Evolutionary conservation across 176 grass and related monocot species (phyloP).

Genomic region (Oryza australiensis): DNA sequence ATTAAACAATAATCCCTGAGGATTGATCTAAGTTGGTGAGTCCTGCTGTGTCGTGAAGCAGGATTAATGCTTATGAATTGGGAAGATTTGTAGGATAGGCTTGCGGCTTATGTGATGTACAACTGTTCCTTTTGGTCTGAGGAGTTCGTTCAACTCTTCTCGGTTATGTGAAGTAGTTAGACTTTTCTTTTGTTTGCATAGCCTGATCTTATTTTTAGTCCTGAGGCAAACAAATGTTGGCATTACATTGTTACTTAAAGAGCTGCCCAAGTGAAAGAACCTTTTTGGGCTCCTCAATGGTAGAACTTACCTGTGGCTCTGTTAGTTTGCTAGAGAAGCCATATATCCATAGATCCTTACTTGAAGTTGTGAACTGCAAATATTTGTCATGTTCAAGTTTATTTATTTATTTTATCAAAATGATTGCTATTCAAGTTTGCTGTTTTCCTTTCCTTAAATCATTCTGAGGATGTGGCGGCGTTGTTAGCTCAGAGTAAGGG

Average conservation of each 20-base stretch:
- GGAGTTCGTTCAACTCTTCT: conserved; percentile 17
- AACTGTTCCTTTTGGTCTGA: conserved; percentile 41
- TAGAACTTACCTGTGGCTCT: not conserved
- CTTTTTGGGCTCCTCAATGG: conserved; percentile 10
- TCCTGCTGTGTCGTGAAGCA: conserved; percentile 28
- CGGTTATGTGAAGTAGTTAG: conserved; percentile 41
- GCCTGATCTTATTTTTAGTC: conserved; percentile 19
- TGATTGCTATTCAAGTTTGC: not conserved
- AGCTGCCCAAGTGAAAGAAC: not conserved
- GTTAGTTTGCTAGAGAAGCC: conserved; percentile 21
- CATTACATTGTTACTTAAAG: not conserved
- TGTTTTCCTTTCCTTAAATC: not conserved
- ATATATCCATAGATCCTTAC: conserved; percentile 30
- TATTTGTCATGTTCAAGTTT: not conserved
- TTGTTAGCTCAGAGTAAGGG: not conserved
- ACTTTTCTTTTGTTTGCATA: not conserved
- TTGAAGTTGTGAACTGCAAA: conserved; percentile 32
- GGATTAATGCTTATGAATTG: conserved; percentile 33
- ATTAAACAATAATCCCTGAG: conserved; percentile 44
- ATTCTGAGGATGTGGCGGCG: not conserved
- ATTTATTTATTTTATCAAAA: conserved; percentile 21
- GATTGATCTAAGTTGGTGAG: conserved; percentile 6
- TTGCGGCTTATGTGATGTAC: conserved; percentile 38
- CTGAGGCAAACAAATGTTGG: conserved; percentile 23
- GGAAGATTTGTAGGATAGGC: conserved; percentile 44